These are phyloP conservation scores for Fusarium acutatum DNA, from an alignment of 2,329 filamentous ascomycete species.

Conservation along the genomic window DNA sequence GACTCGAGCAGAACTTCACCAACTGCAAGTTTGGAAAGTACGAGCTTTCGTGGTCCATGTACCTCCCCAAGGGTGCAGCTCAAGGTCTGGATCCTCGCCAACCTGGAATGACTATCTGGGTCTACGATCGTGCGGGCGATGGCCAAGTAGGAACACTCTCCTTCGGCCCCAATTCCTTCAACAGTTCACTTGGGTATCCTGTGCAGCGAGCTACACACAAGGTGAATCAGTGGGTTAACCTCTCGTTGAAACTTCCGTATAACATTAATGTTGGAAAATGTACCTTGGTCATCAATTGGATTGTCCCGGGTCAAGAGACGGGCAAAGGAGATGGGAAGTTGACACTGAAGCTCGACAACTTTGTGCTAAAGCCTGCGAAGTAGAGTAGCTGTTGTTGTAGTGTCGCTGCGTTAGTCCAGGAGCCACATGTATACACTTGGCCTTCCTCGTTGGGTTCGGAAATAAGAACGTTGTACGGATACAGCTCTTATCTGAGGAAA, in stretches of 20 bases:
- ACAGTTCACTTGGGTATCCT: not conserved
- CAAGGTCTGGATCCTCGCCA: not conserved
- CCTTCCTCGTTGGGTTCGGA: rapidly evolving
- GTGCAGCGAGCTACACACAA: not conserved
- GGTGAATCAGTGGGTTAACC: not conserved
- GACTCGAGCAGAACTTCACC: not conserved
- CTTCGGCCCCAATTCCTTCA: not conserved
- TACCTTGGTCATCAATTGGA: not conserved
- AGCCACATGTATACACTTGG: rapidly evolving
- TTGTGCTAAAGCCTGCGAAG: not conserved
- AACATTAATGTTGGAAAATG: not conserved
- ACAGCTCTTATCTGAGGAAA: not conserved
- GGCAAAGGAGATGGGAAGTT: not conserved
- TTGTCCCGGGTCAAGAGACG: not conserved
- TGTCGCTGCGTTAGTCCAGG: not conserved
- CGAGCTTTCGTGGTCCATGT: not conserved
- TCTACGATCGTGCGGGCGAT: not conserved
- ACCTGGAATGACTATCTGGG: not conserved
- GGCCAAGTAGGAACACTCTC: not conserved
- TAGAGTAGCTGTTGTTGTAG: not conserved
- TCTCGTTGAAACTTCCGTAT: not conserved
- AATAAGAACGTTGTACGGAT: not conserved
- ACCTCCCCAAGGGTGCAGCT: not conserved
- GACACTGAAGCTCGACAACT: not conserved
- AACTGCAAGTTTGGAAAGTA: not conserved